Evolutionary conservation across 2,329 filamentous ascomycete species (phyloP).

Genomic region (Alternaria panax): DNA sequence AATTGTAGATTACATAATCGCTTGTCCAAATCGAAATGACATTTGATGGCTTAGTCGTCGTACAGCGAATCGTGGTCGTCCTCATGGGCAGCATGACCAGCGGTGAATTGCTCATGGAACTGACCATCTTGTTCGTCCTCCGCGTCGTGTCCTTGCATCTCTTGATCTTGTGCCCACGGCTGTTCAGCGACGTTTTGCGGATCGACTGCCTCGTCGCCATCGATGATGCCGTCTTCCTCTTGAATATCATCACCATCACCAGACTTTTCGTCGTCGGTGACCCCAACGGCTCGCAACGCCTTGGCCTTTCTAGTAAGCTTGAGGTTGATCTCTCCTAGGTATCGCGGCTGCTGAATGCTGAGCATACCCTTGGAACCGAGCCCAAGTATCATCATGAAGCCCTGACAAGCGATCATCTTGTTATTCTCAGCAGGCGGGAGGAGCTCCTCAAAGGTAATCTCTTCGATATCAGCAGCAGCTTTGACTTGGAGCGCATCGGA

Average conservation of each 20-base stretch:
- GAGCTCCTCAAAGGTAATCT: slow-evolving; percentile 72
- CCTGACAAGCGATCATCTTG: slow-evolving; percentile 68
- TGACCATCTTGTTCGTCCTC: slow-evolving; percentile 22
- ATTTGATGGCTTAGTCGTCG: slow-evolving; percentile 22
- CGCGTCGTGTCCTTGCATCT: slow-evolving; percentile 2
- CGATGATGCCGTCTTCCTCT: not conserved
- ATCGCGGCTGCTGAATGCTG: slow-evolving; percentile 65
- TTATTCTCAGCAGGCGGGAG: slow-evolving; percentile 65
- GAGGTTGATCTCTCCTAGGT: slow-evolving; percentile 51
- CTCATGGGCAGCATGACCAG: slow-evolving; percentile 17
- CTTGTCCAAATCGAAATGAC: not conserved
- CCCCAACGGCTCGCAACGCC: slow-evolving; percentile 21
- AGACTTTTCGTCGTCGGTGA: slow-evolving; percentile 16
- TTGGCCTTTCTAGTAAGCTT: slow-evolving; percentile 34
- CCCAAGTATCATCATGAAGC: slow-evolving; percentile 51
- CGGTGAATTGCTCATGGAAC: slow-evolving; percentile 38
- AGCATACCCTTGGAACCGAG: slow-evolving; percentile 67
- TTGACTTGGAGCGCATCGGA: slow-evolving; percentile 38
- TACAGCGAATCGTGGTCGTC: slow-evolving; percentile 33
- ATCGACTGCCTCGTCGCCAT: not conserved
- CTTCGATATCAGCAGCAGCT: slow-evolving; percentile 36
- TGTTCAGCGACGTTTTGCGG: not conserved
- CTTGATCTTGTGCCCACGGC: slow-evolving; percentile 6
- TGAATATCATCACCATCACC: not conserved
- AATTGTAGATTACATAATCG: not conserved